A percentile compares a stretch with the other conserved stretches of the same genome.
These are phyloP conservation scores for Aspergillus pseudotamarii DNA, from an alignment of 2,329 filamentous ascomycete species.

Conservation along the genomic window DNA sequence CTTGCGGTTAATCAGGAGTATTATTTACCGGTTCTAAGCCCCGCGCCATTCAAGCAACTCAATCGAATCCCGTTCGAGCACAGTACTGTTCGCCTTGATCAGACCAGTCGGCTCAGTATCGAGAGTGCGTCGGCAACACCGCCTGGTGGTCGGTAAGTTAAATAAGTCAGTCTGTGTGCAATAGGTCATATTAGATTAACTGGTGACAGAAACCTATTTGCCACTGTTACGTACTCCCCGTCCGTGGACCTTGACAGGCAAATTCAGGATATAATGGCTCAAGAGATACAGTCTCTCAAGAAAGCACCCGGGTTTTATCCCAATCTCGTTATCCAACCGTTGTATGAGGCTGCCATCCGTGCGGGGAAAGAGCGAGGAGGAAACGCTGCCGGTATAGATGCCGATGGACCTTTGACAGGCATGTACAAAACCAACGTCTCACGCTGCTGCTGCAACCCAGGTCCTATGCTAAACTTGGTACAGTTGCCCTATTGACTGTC, in stretches of 20 bases:
- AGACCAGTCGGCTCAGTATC: background rate
- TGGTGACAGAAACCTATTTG: background rate
- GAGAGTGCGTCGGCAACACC: background rate
- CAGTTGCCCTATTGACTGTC: background rate
- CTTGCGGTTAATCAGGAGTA: background rate
- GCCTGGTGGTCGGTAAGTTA: background rate
- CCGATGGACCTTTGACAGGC: background rate
- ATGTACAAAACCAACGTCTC: background rate
- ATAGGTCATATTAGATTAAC: background rate
- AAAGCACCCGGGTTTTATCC: background rate
- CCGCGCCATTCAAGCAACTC: background rate
- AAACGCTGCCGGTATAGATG: background rate
- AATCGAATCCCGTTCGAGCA: background rate
- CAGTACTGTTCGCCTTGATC: background rate
- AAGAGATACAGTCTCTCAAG: background rate
- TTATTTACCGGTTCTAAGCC: background rate
- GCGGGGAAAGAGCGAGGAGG: background rate
- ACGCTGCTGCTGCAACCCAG: background rate
- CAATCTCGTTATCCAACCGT: background rate
- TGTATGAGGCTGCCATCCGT: background rate
- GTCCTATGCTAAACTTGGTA: background rate
- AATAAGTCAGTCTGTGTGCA: fast-evolving
- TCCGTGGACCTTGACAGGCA: background rate
- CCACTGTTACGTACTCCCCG: background rate
- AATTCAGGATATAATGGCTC: background rate